phyloP scores from a whole-genome alignment of 2,329 filamentous ascomycete genomes.

The Fusarium sp. region DNA sequence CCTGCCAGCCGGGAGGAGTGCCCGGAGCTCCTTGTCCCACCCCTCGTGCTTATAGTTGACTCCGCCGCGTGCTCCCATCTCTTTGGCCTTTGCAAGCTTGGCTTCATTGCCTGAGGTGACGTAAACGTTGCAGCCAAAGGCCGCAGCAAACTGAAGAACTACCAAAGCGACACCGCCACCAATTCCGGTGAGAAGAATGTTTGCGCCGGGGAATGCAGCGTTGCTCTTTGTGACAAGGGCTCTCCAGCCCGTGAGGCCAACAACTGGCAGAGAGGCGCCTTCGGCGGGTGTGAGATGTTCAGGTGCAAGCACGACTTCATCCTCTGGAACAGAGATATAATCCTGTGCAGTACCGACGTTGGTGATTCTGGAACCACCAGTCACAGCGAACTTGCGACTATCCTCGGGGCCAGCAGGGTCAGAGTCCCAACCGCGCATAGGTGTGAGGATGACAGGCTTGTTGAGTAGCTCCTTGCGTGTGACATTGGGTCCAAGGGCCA shows the following conservation, averaged over 20 bases:
- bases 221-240: conserved; percentile 84
- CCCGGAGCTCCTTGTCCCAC: conserved; percentile 83
- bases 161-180: conserved; percentile 91
- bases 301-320: conserved; percentile 82
- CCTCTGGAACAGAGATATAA: conserved; percentile 74
- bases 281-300: conserved; percentile 77
- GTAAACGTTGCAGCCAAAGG: conserved; percentile 79
- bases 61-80: conserved; percentile 83
- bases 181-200: conserved; percentile 90
- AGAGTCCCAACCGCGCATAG: conserved; percentile 81
- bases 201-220: conserved; percentile 72
- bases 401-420: conserved; percentile 80
- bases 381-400: conserved; percentile 66
- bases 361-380: conserved; percentile 75
- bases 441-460: conserved; percentile 82
- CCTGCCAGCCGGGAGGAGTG: conserved; percentile 71
- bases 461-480: conserved; percentile 57
- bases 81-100: conserved; percentile 79
- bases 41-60: conserved; percentile 81
- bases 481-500: conserved; percentile 67
- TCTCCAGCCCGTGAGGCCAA: conserved; percentile 89
- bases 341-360: conserved; percentile 79
- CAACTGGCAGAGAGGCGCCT: conserved; percentile 85
- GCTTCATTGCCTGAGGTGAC: conserved; percentile 80
- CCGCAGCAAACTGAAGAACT: conserved; percentile 82